Evolutionary conservation across 2,329 filamentous ascomycete species (phyloP).

Genomic region (Daldinia sp.): DNA sequence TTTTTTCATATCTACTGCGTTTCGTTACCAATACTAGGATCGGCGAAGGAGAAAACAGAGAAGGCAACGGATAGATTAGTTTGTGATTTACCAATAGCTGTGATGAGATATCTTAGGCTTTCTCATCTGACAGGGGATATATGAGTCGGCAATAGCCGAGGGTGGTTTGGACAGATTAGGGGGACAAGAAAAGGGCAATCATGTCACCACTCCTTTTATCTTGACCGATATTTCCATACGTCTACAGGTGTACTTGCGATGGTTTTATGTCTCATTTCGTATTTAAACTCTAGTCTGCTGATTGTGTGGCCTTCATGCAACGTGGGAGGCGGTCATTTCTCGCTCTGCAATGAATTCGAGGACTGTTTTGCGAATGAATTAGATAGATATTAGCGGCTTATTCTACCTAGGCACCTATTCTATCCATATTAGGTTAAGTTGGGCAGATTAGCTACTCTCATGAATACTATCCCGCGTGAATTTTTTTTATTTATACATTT

Average conservation of each 20-base stretch:
- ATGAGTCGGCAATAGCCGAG: not conserved
- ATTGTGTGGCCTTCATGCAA: not conserved
- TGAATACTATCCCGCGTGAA: slow-evolving; percentile 9
- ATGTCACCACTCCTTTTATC: not conserved
- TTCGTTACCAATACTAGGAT: not conserved
- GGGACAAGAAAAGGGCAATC: not conserved
- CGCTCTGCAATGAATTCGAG: slow-evolving; percentile 3
- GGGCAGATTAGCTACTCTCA: slow-evolving; percentile 8
- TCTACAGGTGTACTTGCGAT: not conserved
- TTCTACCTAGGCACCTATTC: slow-evolving; percentile 20
- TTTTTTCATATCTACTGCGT: not conserved
- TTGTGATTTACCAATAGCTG: not conserved
- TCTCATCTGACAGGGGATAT: not conserved
- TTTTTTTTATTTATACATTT: not conserved
- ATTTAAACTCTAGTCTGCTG: not conserved
- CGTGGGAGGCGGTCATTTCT: not conserved
- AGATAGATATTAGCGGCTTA: slow-evolving; percentile 16
- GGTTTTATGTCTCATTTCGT: not conserved
- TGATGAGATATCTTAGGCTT: not conserved
- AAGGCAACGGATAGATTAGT: not conserved
- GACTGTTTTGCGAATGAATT: slow-evolving; percentile 9
- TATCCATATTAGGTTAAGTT: too few relatives aligned
- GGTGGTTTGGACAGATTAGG: not conserved
- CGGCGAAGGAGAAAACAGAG: not conserved
- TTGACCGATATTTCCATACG: not conserved